Evolutionary conservation across 345 rosid genomes (phyloP).

Genomic region (Citrus cavaleriei): DNA sequence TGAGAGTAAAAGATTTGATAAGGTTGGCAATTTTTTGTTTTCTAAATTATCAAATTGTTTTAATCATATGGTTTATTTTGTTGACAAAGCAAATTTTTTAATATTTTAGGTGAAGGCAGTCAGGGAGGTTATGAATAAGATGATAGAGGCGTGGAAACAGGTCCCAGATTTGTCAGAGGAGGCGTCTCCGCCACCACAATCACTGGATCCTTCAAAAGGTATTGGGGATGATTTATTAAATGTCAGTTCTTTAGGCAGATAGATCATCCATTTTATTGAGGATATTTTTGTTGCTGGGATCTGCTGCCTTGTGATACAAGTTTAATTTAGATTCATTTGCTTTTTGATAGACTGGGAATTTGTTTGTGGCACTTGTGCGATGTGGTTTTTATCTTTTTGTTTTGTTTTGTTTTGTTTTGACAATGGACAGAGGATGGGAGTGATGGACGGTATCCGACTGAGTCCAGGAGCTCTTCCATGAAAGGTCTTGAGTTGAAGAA

Average conservation of each 20-base stretch:
- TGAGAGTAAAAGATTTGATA: constrained; percentile 75
- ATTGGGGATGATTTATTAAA: not conserved
- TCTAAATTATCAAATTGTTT: constrained; percentile 1
- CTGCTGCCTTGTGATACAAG: not conserved
- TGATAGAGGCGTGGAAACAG: constrained; percentile 92
- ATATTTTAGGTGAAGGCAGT: constrained; percentile 72
- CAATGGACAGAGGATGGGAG: constrained; percentile 47
- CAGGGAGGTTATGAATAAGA: constrained; percentile 86
- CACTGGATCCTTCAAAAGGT: constrained; percentile 74
- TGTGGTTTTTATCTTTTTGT: constrained; percentile 4
- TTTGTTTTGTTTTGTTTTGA: not conserved
- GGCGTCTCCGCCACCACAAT: constrained; percentile 61
- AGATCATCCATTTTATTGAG: not conserved
- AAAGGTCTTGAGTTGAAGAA: constrained; percentile 30
- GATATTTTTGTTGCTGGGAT: not conserved
- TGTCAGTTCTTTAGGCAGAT: not conserved
- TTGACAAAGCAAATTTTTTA: constrained; percentile 3
- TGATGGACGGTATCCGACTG: constrained; percentile 43
- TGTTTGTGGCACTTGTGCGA: not conserved
- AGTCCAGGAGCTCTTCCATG: constrained; percentile 39
- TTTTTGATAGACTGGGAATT: not conserved
- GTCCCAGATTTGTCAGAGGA: constrained; percentile 83
- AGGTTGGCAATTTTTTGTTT: constrained; percentile 35
- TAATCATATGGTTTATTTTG: constrained; percentile 3
- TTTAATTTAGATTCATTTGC: not conserved